Evolutionary conservation across 2,329 filamentous ascomycete genomes (phyloP).

Genomic region (Neofusicoccum parvum): DNA sequence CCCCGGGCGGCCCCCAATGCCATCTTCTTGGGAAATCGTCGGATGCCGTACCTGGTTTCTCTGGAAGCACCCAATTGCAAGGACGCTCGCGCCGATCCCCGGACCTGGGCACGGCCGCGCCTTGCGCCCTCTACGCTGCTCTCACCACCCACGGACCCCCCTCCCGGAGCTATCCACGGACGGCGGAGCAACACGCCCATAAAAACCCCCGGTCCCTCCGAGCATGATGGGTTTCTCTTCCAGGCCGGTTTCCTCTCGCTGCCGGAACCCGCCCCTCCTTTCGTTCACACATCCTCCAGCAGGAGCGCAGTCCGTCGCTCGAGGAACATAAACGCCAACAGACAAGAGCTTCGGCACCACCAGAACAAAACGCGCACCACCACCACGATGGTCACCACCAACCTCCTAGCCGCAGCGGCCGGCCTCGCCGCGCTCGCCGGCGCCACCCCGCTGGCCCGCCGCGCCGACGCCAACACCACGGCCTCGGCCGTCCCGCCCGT

Average conservation of each 20-base stretch:
- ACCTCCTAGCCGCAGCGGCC: not conserved
- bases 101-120: not conserved
- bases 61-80: not conserved
- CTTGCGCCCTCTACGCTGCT: not conserved
- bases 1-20: not conserved
- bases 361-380: too few species aligned
- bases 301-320: not conserved
- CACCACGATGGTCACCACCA: not conserved
- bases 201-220: not conserved
- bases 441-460: not conserved
- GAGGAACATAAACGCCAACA: not conserved
- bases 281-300: not conserved
- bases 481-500: not conserved
- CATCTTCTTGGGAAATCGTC: not conserved
- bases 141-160: constrained; percentile 6
- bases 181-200: not conserved
- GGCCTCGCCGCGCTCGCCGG: not conserved
- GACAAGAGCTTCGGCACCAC: not conserved
- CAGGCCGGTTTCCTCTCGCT: not conserved
- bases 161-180: not conserved
- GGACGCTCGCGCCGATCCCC: not conserved
- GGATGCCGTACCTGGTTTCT: not conserved
- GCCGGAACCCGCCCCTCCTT: not conserved
- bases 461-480: not conserved
- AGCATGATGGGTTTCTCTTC: not conserved